Conservation (phyloP, 176 grass and related monocot genomes). For the Elymus sibiricus region DNA sequence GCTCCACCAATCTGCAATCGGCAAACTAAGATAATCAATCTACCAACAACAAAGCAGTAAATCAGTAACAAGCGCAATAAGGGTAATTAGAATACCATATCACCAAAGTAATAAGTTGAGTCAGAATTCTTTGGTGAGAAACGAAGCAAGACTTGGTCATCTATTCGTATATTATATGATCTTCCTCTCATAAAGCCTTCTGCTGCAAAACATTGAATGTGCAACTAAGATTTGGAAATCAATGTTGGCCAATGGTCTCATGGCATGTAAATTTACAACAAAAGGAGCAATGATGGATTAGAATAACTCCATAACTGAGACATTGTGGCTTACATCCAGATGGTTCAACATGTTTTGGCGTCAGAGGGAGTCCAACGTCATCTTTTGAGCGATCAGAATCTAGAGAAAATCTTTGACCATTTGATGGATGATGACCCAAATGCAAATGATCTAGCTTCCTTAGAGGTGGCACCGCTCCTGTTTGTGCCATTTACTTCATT, state of each 20-base stretch:
- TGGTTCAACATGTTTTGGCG: constrained; percentile 76
- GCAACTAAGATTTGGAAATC: constrained; percentile 34
- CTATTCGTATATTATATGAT: constrained; percentile 97
- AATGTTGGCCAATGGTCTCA: background rate
- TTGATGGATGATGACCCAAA: constrained; percentile 39
- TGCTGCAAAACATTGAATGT: constrained; percentile 56
- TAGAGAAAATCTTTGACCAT: constrained; percentile 49
- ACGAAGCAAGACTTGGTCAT: constrained; percentile 81
- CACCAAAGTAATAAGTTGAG: constrained; percentile 96
- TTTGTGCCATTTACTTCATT: constrained; percentile 23
- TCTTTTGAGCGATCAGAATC: constrained; percentile 64
- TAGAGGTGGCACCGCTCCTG: constrained; percentile 55
- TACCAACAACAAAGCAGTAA: background rate
- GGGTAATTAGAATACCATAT: constrained; percentile 68
- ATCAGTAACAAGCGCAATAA: background rate
- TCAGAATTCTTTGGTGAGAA: constrained; percentile 96
- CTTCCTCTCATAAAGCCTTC: constrained; percentile 80
- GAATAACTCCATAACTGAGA: constrained; percentile 9
- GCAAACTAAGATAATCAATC: constrained; percentile 25
- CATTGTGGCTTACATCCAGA: constrained; percentile 69
- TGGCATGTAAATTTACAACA: background rate
- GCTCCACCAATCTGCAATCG: constrained; percentile 78
- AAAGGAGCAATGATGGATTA: background rate
- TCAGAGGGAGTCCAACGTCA: constrained; percentile 58
- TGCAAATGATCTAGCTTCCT: constrained; percentile 56